phyloP scores from a whole-genome alignment of 164 flowering plant genomes.

The Stephania japonica region DNA sequence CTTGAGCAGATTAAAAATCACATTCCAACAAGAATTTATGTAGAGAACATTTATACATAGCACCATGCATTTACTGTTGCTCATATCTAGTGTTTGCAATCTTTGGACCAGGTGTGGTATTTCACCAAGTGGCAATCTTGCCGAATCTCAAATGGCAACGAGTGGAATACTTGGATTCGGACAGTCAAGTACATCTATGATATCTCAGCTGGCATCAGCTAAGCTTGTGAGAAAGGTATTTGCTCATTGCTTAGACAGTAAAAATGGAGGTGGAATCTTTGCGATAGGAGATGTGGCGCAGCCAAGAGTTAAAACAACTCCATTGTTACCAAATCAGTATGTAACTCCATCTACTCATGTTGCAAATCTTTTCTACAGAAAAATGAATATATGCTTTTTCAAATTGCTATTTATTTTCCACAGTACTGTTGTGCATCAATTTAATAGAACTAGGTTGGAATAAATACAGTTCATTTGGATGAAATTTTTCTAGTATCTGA shows the following conservation, averaged over 20 bases:
- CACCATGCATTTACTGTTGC: neutral
- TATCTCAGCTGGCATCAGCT: constrained; percentile 81
- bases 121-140: constrained; percentile 68
- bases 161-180: constrained; percentile 98
- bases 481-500: neutral
- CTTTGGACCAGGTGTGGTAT: constrained; percentile 59
- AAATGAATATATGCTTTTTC: neutral
- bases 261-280: constrained; percentile 88
- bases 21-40: too few relatives aligned
- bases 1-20: too few relatives aligned
- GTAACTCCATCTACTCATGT: constrained; percentile 22
- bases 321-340: constrained; percentile 78
- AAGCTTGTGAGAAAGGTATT: constrained; percentile 71
- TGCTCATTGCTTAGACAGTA: constrained; percentile 79
- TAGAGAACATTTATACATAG: too few relatives aligned
- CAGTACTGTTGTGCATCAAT: neutral
- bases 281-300: constrained; percentile 83
- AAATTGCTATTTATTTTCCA: neutral
- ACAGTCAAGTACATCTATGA: constrained; percentile 74
- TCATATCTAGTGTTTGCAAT: neutral
- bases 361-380: neutral
- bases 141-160: constrained; percentile 55
- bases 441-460: neutral
- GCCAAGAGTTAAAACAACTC: constrained; percentile 70
- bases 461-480: neutral